These are phyloP conservation scores for Aspergillus chevalieri DNA, from an alignment of 2,329 filamentous ascomycete species.

Conservation along the genomic window DNA sequence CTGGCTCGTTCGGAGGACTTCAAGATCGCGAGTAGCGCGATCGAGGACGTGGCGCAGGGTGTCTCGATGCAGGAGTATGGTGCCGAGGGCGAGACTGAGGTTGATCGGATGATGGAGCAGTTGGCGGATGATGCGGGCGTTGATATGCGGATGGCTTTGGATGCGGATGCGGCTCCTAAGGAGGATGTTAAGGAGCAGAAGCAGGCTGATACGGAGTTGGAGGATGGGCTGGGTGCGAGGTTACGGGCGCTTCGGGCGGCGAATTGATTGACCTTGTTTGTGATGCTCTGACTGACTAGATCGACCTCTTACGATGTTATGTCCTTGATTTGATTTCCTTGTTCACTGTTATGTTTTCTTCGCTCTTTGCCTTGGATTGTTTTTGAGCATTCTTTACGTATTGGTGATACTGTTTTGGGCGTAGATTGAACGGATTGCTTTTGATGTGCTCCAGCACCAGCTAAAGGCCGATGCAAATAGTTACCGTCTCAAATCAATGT, in stretches of 20 bases:
- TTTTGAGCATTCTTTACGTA: too few relatives aligned
- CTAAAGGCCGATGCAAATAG: not conserved
- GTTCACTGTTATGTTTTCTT: too few relatives aligned
- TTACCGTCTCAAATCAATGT: too few relatives aligned
- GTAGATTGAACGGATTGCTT: not conserved
- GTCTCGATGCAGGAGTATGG: conserved; percentile 41
- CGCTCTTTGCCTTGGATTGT: too few relatives aligned
- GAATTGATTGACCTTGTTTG: conserved; percentile 14
- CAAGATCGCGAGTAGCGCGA: conserved; percentile 37
- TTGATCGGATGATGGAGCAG: conserved; percentile 40
- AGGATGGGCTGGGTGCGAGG: conserved; percentile 38
- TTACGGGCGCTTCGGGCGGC: conserved; percentile 36
- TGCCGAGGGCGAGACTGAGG: conserved; percentile 37
- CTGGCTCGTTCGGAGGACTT: conserved; percentile 38
- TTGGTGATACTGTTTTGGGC: not conserved
- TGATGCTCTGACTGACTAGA: too few relatives aligned
- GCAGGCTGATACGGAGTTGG: conserved; percentile 31
- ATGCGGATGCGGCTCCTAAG: conserved; percentile 33
- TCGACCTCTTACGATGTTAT: too few relatives aligned
- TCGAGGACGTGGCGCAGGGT: conserved; percentile 37
- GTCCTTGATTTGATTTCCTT: too few relatives aligned
- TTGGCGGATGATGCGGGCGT: conserved; percentile 40
- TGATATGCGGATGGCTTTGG: conserved; percentile 35
- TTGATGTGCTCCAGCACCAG: not conserved
- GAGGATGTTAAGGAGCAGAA: conserved; percentile 37